These are phyloP conservation scores for Linum usitatissimum DNA, from an alignment of 345 rosid genomes.

Conservation along the genomic window DNA sequence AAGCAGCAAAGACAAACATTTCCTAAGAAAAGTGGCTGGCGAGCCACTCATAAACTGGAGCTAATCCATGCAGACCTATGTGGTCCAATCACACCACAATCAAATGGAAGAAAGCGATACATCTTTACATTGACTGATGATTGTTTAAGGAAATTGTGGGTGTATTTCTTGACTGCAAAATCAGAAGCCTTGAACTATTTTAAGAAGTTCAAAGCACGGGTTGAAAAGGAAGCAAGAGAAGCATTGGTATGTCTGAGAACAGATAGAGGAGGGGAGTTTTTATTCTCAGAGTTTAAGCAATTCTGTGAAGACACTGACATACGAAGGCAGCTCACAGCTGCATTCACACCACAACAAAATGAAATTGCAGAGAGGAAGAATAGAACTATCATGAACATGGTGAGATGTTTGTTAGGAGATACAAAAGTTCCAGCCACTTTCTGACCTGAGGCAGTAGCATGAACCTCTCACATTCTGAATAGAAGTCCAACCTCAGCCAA, in stretches of 20 bases:
- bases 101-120: neutral
- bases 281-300: neutral
- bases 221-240: neutral
- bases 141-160: neutral
- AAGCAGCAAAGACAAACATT: neutral
- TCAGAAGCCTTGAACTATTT: neutral
- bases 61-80: neutral
- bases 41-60: neutral
- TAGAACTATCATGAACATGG: conserved; percentile 2
- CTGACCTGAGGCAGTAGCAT: neutral
- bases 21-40: neutral
- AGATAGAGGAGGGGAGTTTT: too few species aligned
- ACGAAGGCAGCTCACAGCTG: neutral
- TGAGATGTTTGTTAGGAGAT: neutral
- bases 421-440: neutral
- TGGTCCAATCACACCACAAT: neutral
- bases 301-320: neutral
- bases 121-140: neutral
- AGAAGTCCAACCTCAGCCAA: neutral
- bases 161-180: neutral
- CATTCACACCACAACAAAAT: neutral
- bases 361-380: neutral
- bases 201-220: neutral
- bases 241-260: neutral
- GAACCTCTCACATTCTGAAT: neutral